Conservation (phyloP, 2,329 filamentous ascomycete genomes). For the Hypoxylon sp. region DNA sequence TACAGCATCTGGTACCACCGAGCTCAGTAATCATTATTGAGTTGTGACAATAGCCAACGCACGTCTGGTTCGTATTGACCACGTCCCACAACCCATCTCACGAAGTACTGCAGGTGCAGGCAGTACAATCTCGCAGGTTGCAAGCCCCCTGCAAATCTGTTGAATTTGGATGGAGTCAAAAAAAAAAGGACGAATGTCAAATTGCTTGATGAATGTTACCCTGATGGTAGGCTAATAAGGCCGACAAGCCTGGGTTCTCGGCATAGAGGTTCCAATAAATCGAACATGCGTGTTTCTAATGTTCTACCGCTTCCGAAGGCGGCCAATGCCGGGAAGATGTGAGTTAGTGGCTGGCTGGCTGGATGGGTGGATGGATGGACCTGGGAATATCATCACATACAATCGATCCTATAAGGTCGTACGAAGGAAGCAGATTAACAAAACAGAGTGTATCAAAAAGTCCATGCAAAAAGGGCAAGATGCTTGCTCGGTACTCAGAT, state of each 20-base stretch:
- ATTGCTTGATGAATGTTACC: conserved; percentile 26
- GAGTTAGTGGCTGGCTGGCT: too few species aligned
- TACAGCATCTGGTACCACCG: conserved; percentile 16
- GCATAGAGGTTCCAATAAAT: conserved; percentile 18
- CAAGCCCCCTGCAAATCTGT: conserved; percentile 6
- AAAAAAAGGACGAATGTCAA: conserved; percentile 5
- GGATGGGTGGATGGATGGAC: too few species aligned
- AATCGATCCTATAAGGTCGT: too few species aligned
- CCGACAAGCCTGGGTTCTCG: conserved; percentile 20
- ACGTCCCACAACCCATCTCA: conserved; percentile 18
- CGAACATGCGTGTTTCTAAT: conserved; percentile 1
- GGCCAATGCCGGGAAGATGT: too few species aligned
- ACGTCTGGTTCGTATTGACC: conserved; percentile 8
- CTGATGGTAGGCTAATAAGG: conserved; percentile 32
- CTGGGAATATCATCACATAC: conserved; percentile 13
- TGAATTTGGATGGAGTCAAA: conserved; percentile 10
- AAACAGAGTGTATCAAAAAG: not conserved
- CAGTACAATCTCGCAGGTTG: conserved; percentile 3
- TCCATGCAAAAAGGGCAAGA: conserved; percentile 17
- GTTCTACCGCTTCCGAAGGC: conserved; percentile 11
- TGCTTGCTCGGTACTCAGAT: conserved; percentile 8
- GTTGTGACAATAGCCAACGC: not conserved
- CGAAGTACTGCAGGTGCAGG: conserved; percentile 1
- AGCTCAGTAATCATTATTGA: conserved; percentile 16
- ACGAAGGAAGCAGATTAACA: too few species aligned